Base-by-base conservation (phyloP, 208 protist species). In the Polymyxa betae region DNA sequence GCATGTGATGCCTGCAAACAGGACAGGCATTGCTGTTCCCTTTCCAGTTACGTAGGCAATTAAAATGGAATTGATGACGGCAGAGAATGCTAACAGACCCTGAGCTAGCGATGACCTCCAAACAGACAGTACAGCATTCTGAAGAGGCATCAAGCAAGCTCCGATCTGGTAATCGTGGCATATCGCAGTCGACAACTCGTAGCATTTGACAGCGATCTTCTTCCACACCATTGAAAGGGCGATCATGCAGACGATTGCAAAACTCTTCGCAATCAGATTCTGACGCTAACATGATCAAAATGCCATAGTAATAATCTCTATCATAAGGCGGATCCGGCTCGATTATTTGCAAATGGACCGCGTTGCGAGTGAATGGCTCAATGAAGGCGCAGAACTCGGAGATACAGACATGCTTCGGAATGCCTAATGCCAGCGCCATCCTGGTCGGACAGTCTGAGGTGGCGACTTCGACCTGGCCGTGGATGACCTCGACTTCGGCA, bases 351-450 rank as follows among this genome's bases (percentile, higher is more conserved):
- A 82, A 38, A 82, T 82, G 72, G 12, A 5, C 16, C 16, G 35
- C 35, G 16, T n/a, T 43, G n/a, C 12, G 16, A 43, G 5, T n/a
- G 35, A 45, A 5, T 5, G 35, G 5, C 72, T 82, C 72, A n/a
- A 82, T 43, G 5, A 82, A 40, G 35, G 72, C n/a, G 40, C 72
- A 82, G 72, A 82, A 82, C n/a, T 82, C 72, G 72, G 72, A 82
- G n/a, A 82, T 5, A 43, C 16, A 12, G 16, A 82, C 72, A 82
- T 82, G 72, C 72, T 82, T 82, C 16, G 72, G 72, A 82, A 82
- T 82, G 5, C 10, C 5, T 5, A 35, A 45, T 43, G n/a, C 72
- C 72, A 82, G 72, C 16, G 72, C 72, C 72, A 82, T 35, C 5
- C 5, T 35, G 35, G 72, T 82, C 72, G 5, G 40, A 5, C n/a